A percentile compares a stretch with the other conserved stretches of the same genome.
Evolutionary conservation across 2,329 filamentous ascomycete species (phyloP).

Genomic region (Cladophialophora carrionii): DNA sequence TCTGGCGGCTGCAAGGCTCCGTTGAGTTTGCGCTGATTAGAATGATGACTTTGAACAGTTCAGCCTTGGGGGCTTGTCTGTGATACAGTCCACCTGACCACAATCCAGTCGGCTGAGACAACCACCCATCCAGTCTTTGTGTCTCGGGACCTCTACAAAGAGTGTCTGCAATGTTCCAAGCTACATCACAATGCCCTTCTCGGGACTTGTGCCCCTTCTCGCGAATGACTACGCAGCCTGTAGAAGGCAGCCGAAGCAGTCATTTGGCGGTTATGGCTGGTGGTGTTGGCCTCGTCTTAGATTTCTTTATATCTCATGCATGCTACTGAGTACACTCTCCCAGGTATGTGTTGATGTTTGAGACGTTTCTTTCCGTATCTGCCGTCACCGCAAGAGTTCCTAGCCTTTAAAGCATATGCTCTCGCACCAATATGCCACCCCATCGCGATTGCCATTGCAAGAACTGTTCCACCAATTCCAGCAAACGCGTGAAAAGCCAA

Average conservation of each 20-base stretch:
- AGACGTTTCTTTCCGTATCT: neutral
- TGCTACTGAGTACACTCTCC: neutral
- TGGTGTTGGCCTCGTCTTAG: slow-evolving; percentile 13
- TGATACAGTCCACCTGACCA: slow-evolving; percentile 24
- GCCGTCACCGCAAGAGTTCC: neutral
- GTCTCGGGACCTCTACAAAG: slow-evolving; percentile 19
- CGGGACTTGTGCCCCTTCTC: neutral
- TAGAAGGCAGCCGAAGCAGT: neutral
- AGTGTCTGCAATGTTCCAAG: neutral
- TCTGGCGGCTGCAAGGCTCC: neutral
- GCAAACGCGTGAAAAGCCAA: slow-evolving; percentile 14
- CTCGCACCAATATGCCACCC: slow-evolving; percentile 4
- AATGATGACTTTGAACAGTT: neutral
- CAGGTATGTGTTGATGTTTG: slow-evolving; percentile 2
- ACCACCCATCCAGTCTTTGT: slow-evolving; percentile 1
- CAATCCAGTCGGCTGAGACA: slow-evolving; percentile 18
- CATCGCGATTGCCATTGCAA: slow-evolving; percentile 16
- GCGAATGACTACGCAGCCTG: neutral
- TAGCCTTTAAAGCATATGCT: slow-evolving; percentile 1
- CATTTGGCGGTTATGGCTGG: neutral
- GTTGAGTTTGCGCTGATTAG: neutral
- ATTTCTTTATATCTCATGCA: neutral
- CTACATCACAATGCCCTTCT: slow-evolving; percentile 18
- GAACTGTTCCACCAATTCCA: slow-evolving; percentile 17
- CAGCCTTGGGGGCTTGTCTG: slow-evolving; percentile 6